phyloP scores from a whole-genome alignment of 1,139 yeast species.

The Saccharomyces pastorianus region DNA sequence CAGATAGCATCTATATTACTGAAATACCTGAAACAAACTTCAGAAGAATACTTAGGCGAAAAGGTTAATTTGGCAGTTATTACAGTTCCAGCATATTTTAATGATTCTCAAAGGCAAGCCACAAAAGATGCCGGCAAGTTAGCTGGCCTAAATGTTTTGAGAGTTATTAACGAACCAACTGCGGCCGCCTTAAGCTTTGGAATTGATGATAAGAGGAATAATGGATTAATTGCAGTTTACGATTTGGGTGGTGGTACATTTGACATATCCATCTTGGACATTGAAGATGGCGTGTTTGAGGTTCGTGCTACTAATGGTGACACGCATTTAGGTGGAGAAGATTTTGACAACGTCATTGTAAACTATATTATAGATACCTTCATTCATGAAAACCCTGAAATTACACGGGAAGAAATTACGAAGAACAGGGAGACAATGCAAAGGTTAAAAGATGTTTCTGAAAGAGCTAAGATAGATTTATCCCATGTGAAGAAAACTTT shows the following conservation, averaged over 20 bases:
- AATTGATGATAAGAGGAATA: slow-evolving; percentile 38
- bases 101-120: slow-evolving; percentile 72
- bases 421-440: slow-evolving; percentile 37
- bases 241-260: slow-evolving; percentile 83
- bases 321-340: slow-evolving; percentile 80
- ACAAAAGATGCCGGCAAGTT: slow-evolving; percentile 64
- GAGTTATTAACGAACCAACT: slow-evolving; percentile 74
- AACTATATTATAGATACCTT: slow-evolving; percentile 46
- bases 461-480: slow-evolving; percentile 59
- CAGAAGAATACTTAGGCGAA: slow-evolving; percentile 40
- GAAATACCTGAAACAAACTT: slow-evolving; percentile 42
- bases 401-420: slow-evolving; percentile 10
- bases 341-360: slow-evolving; percentile 59
- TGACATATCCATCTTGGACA: slow-evolving; percentile 70
- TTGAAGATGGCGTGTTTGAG: slow-evolving; percentile 75
- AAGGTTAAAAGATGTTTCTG: slow-evolving; percentile 66
- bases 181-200: slow-evolving; percentile 82
- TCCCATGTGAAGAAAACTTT: slow-evolving; percentile 51
- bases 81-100: slow-evolving; percentile 75
- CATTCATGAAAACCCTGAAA: slow-evolving; percentile 28
- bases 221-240: slow-evolving; percentile 64
- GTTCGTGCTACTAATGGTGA: slow-evolving; percentile 79
- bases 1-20: slow-evolving; percentile 27
- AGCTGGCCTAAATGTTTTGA: slow-evolving; percentile 56
- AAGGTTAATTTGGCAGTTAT: slow-evolving; percentile 55